A percentile compares a stretch with the other conserved stretches of the same genome.
Evolutionary conservation across 257 asterid species (phyloP).

Genomic region (Solanum chilense): DNA sequence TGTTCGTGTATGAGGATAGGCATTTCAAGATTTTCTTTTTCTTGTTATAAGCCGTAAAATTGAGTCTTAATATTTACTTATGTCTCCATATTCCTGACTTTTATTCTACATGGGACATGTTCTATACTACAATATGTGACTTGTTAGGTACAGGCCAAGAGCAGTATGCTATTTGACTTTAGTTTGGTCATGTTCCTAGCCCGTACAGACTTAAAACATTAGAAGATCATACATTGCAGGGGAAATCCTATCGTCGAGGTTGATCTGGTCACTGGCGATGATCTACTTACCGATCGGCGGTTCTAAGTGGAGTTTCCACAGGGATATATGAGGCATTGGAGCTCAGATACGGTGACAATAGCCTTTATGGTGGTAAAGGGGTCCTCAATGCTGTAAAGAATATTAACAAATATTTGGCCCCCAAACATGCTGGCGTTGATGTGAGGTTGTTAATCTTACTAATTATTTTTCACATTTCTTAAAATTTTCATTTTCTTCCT

Average conservation of each 20-base stretch:
- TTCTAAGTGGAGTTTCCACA: constrained; percentile 97
- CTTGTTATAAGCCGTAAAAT: neutral
- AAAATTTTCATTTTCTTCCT: neutral
- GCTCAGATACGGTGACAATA: constrained; percentile 85
- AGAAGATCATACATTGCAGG: constrained; percentile 84
- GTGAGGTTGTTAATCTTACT: constrained; percentile 44
- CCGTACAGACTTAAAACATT: neutral
- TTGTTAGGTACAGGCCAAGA: neutral
- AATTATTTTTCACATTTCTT: neutral
- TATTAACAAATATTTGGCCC: constrained; percentile 63
- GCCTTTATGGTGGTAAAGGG: constrained; percentile 87
- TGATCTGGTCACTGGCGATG: constrained; percentile 73
- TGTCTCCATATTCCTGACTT: neutral
- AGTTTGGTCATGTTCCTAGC: neutral
- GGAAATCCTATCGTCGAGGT: constrained; percentile 98
- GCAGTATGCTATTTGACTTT: neutral
- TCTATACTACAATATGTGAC: neutral
- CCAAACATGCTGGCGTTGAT: constrained; percentile 81
- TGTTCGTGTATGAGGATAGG: neutral
- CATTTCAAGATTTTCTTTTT: neutral
- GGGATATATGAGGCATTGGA: constrained; percentile 97
- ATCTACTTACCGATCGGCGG: constrained; percentile 72
- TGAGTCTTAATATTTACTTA: neutral
- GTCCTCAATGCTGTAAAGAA: constrained; percentile 77
- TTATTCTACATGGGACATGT: neutral